These are phyloP conservation scores for Chaetomiaceae sp. DNA, from an alignment of 2,329 filamentous ascomycete species.

Conservation along the genomic window DNA sequence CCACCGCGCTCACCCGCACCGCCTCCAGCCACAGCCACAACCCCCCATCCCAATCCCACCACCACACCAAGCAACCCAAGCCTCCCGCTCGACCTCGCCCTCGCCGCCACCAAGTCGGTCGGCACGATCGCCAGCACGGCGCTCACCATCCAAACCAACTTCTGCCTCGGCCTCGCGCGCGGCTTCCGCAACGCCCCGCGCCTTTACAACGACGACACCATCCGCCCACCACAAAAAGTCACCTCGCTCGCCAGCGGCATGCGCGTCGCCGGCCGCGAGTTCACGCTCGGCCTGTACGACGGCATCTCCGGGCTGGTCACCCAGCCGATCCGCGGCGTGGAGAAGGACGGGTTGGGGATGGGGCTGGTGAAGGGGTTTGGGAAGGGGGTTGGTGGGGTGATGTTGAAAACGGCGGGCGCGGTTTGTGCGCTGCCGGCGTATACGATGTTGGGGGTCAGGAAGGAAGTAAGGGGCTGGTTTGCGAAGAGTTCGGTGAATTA, in stretches of 20 bases:
- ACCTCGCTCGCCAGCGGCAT: slow-evolving; percentile 71
- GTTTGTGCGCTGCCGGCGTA: slow-evolving; percentile 72
- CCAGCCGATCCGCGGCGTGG: slow-evolving; percentile 61
- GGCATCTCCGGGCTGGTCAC: slow-evolving; percentile 75
- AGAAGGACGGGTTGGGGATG: slow-evolving; percentile 39
- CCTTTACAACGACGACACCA: slow-evolving; percentile 77
- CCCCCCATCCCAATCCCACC: background rate
- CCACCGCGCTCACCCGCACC: background rate
- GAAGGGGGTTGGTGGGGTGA: slow-evolving; percentile 73
- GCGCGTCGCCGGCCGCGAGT: slow-evolving; percentile 70
- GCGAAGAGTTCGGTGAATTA: slow-evolving; percentile 69
- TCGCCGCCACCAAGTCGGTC: slow-evolving; percentile 61
- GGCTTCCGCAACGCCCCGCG: slow-evolving; percentile 85
- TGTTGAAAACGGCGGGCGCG: slow-evolving; percentile 75
- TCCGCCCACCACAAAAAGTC: slow-evolving; percentile 72
- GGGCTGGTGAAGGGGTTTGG: slow-evolving; percentile 75
- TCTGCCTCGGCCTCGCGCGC: slow-evolving; percentile 73
- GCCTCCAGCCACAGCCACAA: background rate
- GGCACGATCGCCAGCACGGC: slow-evolving; percentile 68
- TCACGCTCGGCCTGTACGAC: slow-evolving; percentile 72
- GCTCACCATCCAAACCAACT: slow-evolving; percentile 75
- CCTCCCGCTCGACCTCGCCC: slow-evolving; percentile 49
- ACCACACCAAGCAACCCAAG: slow-evolving; percentile 2
- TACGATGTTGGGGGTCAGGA: slow-evolving; percentile 74
- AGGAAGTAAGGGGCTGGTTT: slow-evolving; percentile 66